phyloP scores from a whole-genome alignment of 345 rosid species.

The Excoecaria cochinchinensis region DNA sequence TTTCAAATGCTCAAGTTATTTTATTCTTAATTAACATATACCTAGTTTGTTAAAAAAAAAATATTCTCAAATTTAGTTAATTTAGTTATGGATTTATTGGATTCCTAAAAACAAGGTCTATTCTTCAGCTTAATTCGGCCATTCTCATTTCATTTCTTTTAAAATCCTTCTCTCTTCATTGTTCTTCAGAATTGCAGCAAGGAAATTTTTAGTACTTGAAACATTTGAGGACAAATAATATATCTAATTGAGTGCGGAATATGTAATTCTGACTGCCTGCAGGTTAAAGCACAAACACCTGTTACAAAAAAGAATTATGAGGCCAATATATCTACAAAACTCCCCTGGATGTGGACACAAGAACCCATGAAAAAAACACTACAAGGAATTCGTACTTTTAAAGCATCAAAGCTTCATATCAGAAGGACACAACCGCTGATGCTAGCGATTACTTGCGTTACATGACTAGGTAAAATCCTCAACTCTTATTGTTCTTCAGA shows the following conservation, averaged over 20 bases:
- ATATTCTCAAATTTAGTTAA: too few species aligned
- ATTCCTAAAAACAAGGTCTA: neutral
- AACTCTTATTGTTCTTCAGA: too few species aligned
- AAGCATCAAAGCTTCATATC: conserved; percentile 5
- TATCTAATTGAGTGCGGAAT: too few species aligned
- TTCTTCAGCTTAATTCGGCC: conserved; percentile 21
- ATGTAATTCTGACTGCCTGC: neutral
- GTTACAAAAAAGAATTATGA: neutral
- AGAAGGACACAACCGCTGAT: conserved; percentile 5
- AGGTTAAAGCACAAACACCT: conserved; percentile 14
- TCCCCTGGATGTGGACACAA: conserved; percentile 15
- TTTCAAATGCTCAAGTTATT: too few species aligned
- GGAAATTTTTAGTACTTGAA: conserved; percentile 4
- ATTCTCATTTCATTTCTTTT: conserved; percentile 24
- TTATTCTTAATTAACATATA: too few species aligned
- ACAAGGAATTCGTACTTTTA: conserved; percentile 4
- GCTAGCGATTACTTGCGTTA: conserved; percentile 5
- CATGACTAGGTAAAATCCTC: conserved; percentile 1
- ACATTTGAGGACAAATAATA: neutral
- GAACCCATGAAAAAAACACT: conserved; percentile 1
- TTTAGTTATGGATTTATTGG: too few species aligned
- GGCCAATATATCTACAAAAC: neutral
- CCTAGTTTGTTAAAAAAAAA: too few species aligned
- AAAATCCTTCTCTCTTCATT: too few species aligned
- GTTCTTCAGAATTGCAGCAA: too few species aligned